A percentile compares a stretch with the other conserved stretches of the same genome.
phyloP scores from a whole-genome alignment of 2,329 filamentous ascomycete species.

The Rutstroemia sp. region DNA sequence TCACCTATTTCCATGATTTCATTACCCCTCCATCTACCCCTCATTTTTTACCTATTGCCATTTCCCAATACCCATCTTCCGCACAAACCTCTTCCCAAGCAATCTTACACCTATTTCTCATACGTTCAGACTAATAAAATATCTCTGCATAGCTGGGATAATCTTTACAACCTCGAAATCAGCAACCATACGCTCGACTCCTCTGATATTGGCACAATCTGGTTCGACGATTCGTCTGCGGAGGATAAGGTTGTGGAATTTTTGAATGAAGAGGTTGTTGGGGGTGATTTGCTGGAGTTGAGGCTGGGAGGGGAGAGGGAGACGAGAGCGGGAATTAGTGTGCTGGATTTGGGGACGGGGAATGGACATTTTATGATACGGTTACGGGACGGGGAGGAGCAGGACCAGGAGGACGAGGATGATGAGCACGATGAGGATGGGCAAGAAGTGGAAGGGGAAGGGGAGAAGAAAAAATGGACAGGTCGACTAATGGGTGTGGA shows the following conservation, averaged over 20 bases:
- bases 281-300: constrained; percentile 13
- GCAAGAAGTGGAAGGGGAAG: constrained; percentile 32
- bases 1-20: constrained; percentile 15
- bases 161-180: constrained; percentile 64
- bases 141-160: constrained; percentile 58
- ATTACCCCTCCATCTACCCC: constrained; percentile 6
- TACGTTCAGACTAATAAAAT: neutral
- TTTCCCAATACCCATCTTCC: neutral
- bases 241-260: constrained; percentile 70
- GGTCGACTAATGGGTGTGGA: constrained; percentile 80
- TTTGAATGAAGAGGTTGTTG: constrained; percentile 32
- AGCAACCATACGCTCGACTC: constrained; percentile 65
- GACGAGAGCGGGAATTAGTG: constrained; percentile 37
- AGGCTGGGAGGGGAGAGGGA: constrained; percentile 9
- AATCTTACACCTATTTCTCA: neutral
- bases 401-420: constrained; percentile 15
- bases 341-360: constrained; percentile 87
- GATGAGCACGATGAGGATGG: constrained; percentile 50
- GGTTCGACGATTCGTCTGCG: constrained; percentile 92
- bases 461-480: constrained; percentile 38
- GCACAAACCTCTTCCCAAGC: neutral
- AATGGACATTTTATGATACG: constrained; percentile 88
- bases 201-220: constrained; percentile 78
- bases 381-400: constrained; percentile 46
- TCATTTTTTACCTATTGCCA: neutral